Evolutionary conservation across 2,329 filamentous ascomycete genomes (phyloP).

Genomic region (Pyrenochaeta sp.): DNA sequence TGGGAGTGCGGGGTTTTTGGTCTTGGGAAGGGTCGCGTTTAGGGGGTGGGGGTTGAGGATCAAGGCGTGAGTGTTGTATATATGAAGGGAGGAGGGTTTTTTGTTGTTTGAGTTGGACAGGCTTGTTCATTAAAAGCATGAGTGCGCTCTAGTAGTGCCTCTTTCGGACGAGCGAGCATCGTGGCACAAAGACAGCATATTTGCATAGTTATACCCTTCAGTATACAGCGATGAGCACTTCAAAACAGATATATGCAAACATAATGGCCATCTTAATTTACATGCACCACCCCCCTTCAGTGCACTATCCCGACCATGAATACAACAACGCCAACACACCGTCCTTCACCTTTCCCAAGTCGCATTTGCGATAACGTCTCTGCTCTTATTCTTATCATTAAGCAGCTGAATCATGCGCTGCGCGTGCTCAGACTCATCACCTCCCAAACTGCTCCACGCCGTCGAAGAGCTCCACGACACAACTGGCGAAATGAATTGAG

Average conservation of each 20-base stretch:
- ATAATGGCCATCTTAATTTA: too few species aligned
- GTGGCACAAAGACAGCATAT: too few species aligned
- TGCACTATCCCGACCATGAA: too few species aligned
- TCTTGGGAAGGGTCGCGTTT: conserved; percentile 27
- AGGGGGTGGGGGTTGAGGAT: conserved; percentile 32
- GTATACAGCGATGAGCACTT: too few species aligned
- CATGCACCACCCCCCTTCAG: too few species aligned
- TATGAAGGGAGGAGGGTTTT: too few species aligned
- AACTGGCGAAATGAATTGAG: conserved; percentile 17
- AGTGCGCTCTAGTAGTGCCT: not conserved
- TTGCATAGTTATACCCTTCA: too few species aligned
- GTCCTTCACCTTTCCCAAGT: too few species aligned
- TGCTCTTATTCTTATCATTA: not conserved
- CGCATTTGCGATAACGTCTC: too few species aligned
- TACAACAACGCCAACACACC: too few species aligned
- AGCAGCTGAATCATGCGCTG: conserved; percentile 15
- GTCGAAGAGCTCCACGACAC: conserved; percentile 32
- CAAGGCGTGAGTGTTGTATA: conserved; percentile 25
- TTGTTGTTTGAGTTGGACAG: not conserved
- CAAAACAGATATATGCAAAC: too few species aligned
- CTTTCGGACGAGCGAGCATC: too few species aligned
- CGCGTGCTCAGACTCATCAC: conserved; percentile 20
- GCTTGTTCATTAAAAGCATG: not conserved
- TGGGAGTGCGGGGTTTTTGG: conserved; percentile 26
- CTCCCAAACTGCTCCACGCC: conserved; percentile 22